Evolutionary conservation across 1,284 basidiomycete species (phyloP).

Genomic region (Cutaneotrichosporon sp.): DNA sequence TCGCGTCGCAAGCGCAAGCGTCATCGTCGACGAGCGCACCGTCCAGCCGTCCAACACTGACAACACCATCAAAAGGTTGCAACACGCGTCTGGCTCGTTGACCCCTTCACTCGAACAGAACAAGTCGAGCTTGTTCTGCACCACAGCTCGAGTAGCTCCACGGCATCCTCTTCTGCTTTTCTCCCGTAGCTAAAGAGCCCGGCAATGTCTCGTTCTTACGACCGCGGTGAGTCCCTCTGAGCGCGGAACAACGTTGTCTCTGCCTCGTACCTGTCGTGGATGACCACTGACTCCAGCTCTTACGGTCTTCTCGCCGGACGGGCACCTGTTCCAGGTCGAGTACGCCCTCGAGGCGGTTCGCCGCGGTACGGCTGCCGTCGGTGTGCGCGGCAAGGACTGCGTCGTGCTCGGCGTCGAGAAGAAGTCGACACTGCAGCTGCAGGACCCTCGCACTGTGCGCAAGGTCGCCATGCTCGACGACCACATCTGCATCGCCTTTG

Average conservation of each 20-base stretch:
- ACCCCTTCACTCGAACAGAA: too few species aligned
- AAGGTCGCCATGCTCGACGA: slow-evolving; percentile 99
- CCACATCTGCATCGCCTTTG: slow-evolving; percentile 95
- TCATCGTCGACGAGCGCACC: too few species aligned
- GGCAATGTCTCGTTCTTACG: slow-evolving; percentile 49
- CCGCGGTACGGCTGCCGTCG: slow-evolving; percentile 96
- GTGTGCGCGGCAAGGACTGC: slow-evolving; percentile 88
- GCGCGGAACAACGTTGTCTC: background rate
- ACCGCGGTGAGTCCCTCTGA: slow-evolving; percentile 41
- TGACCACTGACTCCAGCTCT: slow-evolving; percentile 50
- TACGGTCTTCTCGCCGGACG: slow-evolving; percentile 91
- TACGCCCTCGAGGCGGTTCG: slow-evolving; percentile 96
- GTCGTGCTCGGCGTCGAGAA: slow-evolving; percentile 98
- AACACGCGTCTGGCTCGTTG: too few species aligned
- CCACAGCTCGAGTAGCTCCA: too few species aligned
- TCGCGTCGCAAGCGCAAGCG: too few species aligned
- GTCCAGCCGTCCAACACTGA: too few species aligned
- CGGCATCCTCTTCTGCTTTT: too few species aligned
- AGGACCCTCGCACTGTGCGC: slow-evolving; percentile 94
- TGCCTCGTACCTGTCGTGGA: background rate
- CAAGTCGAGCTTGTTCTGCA: too few species aligned
- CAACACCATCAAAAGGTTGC: too few species aligned
- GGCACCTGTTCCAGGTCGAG: slow-evolving; percentile 69
- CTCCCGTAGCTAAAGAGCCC: too few species aligned
- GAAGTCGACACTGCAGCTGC: slow-evolving; percentile 94